Evolutionary conservation across 306 rosid genomes (phyloP).

Genomic region (Sphenostylis stenocarpa): DNA sequence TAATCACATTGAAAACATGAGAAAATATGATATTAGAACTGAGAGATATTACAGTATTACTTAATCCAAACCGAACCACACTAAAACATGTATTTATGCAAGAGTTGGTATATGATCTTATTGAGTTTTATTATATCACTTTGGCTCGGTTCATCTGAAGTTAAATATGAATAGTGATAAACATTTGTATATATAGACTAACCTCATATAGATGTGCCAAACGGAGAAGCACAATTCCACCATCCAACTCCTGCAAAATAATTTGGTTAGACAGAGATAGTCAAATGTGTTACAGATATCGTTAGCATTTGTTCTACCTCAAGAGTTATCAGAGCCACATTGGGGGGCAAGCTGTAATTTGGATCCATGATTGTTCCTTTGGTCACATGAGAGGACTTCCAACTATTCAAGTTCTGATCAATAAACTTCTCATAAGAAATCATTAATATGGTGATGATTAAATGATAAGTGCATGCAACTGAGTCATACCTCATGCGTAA

Average conservation of each 20-base stretch:
- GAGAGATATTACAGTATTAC: background rate
- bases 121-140: background rate
- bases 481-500: conserved; percentile 60
- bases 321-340: conserved; percentile 85
- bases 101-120: background rate
- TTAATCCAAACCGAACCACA: background rate
- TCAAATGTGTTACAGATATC: background rate
- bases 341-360: conserved; percentile 70
- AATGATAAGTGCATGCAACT: background rate
- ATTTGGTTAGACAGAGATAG: conserved; percentile 17
- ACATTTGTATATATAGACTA: background rate
- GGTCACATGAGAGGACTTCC: conserved; percentile 69
- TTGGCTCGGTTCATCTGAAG: background rate
- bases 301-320: conserved; percentile 51
- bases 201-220: conserved; percentile 95
- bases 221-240: conserved; percentile 69
- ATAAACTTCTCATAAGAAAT: conserved; percentile 15
- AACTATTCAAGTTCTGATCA: conserved; percentile 52
- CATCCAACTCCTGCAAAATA: conserved; percentile 71
- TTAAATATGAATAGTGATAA: background rate
- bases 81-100: background rate
- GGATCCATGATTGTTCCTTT: conserved; percentile 55
- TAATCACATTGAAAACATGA: conserved; percentile 28
- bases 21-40: conserved; percentile 10
- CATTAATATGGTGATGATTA: background rate